Base-by-base conservation (phyloP, 257 asterid genomes). In the Catharanthus roseus region DNA sequence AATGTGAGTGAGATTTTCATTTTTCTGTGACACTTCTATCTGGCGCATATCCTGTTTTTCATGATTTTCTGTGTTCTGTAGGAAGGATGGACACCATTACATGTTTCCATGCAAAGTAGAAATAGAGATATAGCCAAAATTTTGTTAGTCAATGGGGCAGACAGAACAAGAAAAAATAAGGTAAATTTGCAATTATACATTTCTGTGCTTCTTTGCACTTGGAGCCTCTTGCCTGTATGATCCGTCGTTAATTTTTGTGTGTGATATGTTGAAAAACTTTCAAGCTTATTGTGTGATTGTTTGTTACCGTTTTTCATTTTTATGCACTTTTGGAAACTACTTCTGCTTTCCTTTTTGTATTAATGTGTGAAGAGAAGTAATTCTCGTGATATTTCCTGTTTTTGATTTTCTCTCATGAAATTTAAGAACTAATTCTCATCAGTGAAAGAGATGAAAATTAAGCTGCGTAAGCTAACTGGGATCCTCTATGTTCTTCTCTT, bases 81-180 rank as follows among this genome's bases (percentile, higher is more conserved):
- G 99, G 96, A 86, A 74, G 97, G 97, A 60, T 93, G 99, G 99
- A 89, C 96, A 44, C 92, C 99, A 5, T 73, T 93, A 78, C 99
- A 91, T 12, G 88, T 93, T 60, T 96, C 97, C 73, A 78, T 89
- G 78, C 99, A 93, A 74, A 89, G 96, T 61, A 83, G 99, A 85
- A 89, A 93, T 83, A 83, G 96, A 78, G 80, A 85, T 66, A 84
- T 89, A 71, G 89, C 73, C 1, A 93, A 93, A 85, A 56, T 91
- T 74, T 77, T 93, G 82, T 42, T 91, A 68, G 86, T 88, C 74
- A 87, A 84, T 77, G 96, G 99, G 41, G 99, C 96, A 73, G 99
- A 93, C 75, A 83, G 65, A 69, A 84, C 85, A 45, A 87, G 96
- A 80, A 83, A 78, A 79, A 93, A 85, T 72, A 84, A 79, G 96